phyloP scores from a whole-genome alignment of 495 filamentous ascomycete species.

The Margaritispora aquatica region DNA sequence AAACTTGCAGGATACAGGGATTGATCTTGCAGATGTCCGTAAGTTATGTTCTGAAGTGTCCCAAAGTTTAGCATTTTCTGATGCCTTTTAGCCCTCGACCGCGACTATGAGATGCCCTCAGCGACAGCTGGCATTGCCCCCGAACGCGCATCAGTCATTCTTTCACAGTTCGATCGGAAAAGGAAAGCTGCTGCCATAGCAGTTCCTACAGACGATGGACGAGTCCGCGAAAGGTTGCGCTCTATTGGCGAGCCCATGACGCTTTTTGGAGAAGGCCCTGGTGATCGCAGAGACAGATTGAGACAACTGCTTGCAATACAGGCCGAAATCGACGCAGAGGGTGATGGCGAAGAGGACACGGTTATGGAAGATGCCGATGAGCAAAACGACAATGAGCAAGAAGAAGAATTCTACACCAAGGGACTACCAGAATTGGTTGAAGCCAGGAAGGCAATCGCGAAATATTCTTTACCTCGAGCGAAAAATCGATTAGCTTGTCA shows the following conservation, averaged over 20 bases:
- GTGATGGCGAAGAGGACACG: conserved; percentile 58
- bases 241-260: conserved; percentile 89
- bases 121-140: conserved; percentile 69
- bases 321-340: conserved; percentile 51
- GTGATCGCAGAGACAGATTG: conserved; percentile 79
- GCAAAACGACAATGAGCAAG: conserved; percentile 62
- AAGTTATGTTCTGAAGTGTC: conserved; percentile 31
- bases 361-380: conserved; percentile 49
- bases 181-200: conserved; percentile 80
- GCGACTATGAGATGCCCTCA: conserved; percentile 74
- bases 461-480: conserved; percentile 78
- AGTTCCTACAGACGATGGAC: conserved; percentile 92
- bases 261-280: conserved; percentile 86
- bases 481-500: conserved; percentile 69
- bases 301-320: conserved; percentile 71
- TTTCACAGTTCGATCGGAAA: conserved; percentile 86
- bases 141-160: conserved; percentile 81
- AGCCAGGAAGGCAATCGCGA: conserved; percentile 74
- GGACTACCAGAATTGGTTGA: conserved; percentile 68
- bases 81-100: conserved; percentile 60
- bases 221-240: conserved; percentile 73
- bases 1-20: conserved; percentile 54
- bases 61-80: conserved; percentile 2
- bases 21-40: conserved; percentile 78
- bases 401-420: conserved; percentile 94